A percentile compares a stretch with the other conserved stretches of the same genome.
phyloP scores from a whole-genome alignment of 306 rosid genomes.

The Parietaria judaica region DNA sequence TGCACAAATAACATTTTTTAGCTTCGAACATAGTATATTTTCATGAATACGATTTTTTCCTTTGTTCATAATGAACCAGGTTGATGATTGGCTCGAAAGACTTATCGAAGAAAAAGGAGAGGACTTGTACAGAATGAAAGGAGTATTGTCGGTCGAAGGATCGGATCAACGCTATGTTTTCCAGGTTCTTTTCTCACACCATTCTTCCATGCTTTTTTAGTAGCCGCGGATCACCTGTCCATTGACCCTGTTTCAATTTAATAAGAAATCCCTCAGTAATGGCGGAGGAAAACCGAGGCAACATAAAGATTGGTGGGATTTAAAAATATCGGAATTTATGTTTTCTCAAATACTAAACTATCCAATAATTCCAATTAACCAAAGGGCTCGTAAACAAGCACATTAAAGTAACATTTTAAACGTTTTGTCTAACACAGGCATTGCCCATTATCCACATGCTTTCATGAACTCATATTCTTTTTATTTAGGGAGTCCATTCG shows the following conservation, averaged over 20 bases:
- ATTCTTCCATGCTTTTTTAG: not conserved
- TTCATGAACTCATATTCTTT: not conserved
- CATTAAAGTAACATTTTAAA: no score
- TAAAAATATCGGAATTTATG: no score
- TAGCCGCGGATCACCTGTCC: not conserved
- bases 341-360: no score
- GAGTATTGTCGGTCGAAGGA: conserved; percentile 58
- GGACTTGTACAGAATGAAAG: conserved; percentile 92
- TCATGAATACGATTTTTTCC: not conserved
- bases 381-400: no score
- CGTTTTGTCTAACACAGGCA: not conserved
- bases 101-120: conserved; percentile 85
- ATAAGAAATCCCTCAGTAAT: no score
- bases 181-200: conserved; percentile 44
- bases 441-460: not conserved
- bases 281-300: no score
- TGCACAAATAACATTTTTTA: no score
- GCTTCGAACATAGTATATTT: not conserved
- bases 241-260: not conserved
- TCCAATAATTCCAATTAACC: no score
- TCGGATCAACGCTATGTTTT: conserved; percentile 71
- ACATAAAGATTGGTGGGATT: no score
- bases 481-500: conserved; percentile 80
- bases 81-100: conserved; percentile 92
- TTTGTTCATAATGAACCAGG: conserved; percentile 27